These are phyloP conservation scores for Candida morakotiae DNA, from an alignment of 805 yeast species.

Conservation along the genomic window DNA sequence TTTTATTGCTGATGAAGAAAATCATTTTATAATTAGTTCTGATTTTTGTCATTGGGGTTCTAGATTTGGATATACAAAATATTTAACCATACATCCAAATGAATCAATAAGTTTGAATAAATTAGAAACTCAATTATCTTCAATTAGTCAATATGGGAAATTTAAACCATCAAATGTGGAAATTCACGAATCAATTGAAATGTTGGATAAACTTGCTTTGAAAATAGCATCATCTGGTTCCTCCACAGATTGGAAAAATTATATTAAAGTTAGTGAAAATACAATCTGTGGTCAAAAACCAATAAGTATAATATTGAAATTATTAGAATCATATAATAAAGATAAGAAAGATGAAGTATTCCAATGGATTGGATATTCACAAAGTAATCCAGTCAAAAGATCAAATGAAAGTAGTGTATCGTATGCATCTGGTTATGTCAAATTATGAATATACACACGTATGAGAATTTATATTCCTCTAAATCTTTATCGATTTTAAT, in stretches of 20 bases:
- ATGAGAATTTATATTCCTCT: no score
- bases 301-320: conserved; percentile 55
- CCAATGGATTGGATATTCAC: conserved; percentile 76
- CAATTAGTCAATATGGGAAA: conserved; percentile 8
- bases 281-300: conserved; percentile 95
- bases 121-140: conserved; percentile 13
- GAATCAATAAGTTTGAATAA: conserved; percentile 14
- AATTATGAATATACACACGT: conserved; percentile 6
- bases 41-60: conserved; percentile 94
- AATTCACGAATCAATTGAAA: conserved; percentile 70
- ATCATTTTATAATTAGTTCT: conserved; percentile 75
- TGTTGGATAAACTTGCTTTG: conserved; percentile 72
- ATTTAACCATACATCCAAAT: conserved; percentile 15
- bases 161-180: conserved; percentile 28
- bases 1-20: conserved; percentile 48
- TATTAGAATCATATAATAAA: conserved; percentile 39
- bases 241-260: conserved; percentile 57
- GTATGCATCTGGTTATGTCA: conserved; percentile 76
- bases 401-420: conserved; percentile 78
- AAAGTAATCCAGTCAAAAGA: conserved; percentile 54
- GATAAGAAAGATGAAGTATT: conserved; percentile 23
- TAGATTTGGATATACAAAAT: conserved; percentile 41
- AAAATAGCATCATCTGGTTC: conserved; percentile 51
- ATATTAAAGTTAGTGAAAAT: conserved; percentile 69
- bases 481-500: no score